phyloP scores from a whole-genome alignment of 2,329 filamentous ascomycete species.

The Trichoderma aggressivum region DNA sequence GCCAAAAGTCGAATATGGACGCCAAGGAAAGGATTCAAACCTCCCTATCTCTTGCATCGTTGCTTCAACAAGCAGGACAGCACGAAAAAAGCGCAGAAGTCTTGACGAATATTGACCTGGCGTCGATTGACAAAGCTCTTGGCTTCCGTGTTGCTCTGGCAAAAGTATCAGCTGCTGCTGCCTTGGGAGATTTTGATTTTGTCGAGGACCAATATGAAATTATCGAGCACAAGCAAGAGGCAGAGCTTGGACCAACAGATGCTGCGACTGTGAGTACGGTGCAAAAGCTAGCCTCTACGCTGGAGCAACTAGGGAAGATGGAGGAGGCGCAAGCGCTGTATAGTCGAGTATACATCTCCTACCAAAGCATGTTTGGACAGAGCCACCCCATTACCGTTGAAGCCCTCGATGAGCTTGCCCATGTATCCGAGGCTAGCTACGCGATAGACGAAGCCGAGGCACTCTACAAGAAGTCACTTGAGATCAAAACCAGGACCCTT shows the following conservation, averaged over 20 bases:
- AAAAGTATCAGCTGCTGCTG: conserved; percentile 24
- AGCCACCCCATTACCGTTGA: conserved; percentile 29
- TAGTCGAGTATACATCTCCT: conserved; percentile 27
- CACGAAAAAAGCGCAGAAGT: conserved; percentile 23
- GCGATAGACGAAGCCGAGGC: conserved; percentile 30
- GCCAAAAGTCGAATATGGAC: conserved; percentile 19
- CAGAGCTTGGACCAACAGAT: conserved; percentile 25
- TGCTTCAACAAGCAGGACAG: conserved; percentile 24
- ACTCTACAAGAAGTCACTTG: conserved; percentile 27
- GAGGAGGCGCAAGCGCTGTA: conserved; percentile 28
- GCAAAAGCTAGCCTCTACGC: conserved; percentile 26
- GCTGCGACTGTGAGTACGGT: conserved; percentile 26
- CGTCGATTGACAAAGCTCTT: conserved; percentile 25
- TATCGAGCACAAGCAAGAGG: conserved; percentile 26
- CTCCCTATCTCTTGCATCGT: conserved; percentile 23
- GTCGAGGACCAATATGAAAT: conserved; percentile 25
- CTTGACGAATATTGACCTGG: conserved; percentile 23
- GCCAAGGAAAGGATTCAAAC: conserved; percentile 25
- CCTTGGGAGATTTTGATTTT: conserved; percentile 22
- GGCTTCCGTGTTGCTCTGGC: conserved; percentile 27
- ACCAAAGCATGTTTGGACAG: conserved; percentile 27
- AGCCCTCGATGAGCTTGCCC: conserved; percentile 28
- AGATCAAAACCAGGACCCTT: conserved; percentile 25
- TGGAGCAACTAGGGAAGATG: conserved; percentile 24
- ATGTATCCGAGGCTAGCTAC: conserved; percentile 25